These are phyloP conservation scores for Penicillium sclerotigenum DNA, from an alignment of 2,329 filamentous ascomycete species.

Conservation along the genomic window DNA sequence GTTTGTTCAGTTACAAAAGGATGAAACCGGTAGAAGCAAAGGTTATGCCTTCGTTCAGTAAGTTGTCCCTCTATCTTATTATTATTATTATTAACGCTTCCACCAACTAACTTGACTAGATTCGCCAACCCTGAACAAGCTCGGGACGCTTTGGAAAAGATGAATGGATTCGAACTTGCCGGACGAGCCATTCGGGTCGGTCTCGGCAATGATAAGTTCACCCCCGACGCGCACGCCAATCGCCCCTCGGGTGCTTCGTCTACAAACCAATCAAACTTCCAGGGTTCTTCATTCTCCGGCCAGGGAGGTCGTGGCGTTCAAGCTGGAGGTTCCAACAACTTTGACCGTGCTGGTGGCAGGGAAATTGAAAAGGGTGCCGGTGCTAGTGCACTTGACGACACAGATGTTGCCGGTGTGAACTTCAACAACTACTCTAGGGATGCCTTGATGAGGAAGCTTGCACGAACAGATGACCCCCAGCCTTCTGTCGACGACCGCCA, in stretches of 20 bases:
- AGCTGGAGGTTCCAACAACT: slow-evolving; percentile 69
- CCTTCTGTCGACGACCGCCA: slow-evolving; percentile 61
- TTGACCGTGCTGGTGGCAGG: slow-evolving; percentile 84
- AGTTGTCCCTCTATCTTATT: slow-evolving; percentile 40
- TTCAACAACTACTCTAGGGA: slow-evolving; percentile 99
- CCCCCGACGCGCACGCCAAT: slow-evolving; percentile 91
- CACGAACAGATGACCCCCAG: slow-evolving; percentile 82
- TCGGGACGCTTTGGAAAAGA: slow-evolving; percentile 92
- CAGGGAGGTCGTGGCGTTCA: slow-evolving; percentile 82
- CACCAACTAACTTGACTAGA: slow-evolving; percentile 51
- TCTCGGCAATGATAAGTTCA: slow-evolving; percentile 99
- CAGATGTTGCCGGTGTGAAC: slow-evolving; percentile 95
- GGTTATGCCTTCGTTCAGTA: slow-evolving; percentile 99
- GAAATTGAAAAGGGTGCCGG: slow-evolving; percentile 85
- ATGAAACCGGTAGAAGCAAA: slow-evolving; percentile 83
- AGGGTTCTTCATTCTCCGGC: slow-evolving; percentile 89
- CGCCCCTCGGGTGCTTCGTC: slow-evolving; percentile 76
- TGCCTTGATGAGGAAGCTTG: slow-evolving; percentile 97
- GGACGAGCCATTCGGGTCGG: slow-evolving; percentile 96
- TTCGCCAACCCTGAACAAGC: slow-evolving; percentile 88
- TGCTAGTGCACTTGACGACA: slow-evolving; percentile 93
- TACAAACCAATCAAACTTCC: slow-evolving; percentile 64
- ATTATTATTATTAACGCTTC: neutral
- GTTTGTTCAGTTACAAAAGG: slow-evolving; percentile 95
- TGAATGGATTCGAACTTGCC: slow-evolving; percentile 98